phyloP scores from a whole-genome alignment of 1,284 basidiomycete genomes.

The Omphalotus olearius region DNA sequence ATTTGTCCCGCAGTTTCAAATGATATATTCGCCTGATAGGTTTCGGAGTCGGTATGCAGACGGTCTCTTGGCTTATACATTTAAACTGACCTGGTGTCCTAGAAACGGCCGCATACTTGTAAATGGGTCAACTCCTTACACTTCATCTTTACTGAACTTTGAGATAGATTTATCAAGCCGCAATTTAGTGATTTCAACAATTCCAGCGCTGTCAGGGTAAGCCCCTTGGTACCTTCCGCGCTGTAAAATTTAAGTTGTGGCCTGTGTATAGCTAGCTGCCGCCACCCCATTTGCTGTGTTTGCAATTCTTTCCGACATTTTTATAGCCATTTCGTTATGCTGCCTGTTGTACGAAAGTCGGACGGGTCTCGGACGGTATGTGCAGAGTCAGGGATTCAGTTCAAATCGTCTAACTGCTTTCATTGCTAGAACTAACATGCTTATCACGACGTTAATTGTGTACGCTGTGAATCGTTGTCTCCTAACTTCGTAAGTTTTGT shows the following conservation, averaged over 20 bases:
- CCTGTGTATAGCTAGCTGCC: slow-evolving; percentile 30
- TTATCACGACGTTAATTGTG: slow-evolving; percentile 31
- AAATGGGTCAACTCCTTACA: slow-evolving; percentile 4
- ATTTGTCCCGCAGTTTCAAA: not conserved
- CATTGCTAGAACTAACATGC: slow-evolving; percentile 26
- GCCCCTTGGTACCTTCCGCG: slow-evolving; percentile 1
- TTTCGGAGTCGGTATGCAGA: slow-evolving; percentile 31
- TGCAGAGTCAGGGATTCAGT: not conserved
- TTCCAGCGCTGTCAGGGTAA: slow-evolving; percentile 26
- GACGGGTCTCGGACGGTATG: slow-evolving; percentile 28
- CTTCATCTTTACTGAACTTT: not conserved
- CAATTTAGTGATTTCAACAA: slow-evolving; percentile 26
- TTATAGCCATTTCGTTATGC: slow-evolving; percentile 32
- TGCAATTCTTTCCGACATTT: slow-evolving; percentile 34
- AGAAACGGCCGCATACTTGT: slow-evolving; percentile 34
- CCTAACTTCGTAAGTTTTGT: slow-evolving; percentile 29
- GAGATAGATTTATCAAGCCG: slow-evolving; percentile 33
- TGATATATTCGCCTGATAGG: slow-evolving; percentile 13
- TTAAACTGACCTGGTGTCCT: not conserved
- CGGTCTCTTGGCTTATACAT: not conserved
- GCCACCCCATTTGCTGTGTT: slow-evolving; percentile 35
- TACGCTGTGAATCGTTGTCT: slow-evolving; percentile 37
- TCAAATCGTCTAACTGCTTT: not conserved
- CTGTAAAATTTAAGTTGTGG: not conserved
- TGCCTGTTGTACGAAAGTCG: slow-evolving; percentile 30